phyloP scores from a whole-genome alignment of 352 stramenopile genomes.

The Peronosclerospora sorghi region DNA sequence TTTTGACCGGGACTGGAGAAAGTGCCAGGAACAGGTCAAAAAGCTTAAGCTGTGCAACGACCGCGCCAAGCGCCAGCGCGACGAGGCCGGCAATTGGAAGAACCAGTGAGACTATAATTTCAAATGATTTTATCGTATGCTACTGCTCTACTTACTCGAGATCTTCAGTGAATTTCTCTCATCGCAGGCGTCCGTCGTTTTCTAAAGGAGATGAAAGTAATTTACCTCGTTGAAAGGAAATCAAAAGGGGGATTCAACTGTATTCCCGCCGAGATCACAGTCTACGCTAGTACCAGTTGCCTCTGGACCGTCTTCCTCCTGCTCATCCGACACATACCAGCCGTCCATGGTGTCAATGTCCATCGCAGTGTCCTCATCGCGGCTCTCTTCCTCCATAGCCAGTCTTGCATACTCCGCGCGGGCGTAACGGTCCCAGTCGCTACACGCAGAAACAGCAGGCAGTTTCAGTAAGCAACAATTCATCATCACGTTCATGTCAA shows the following conservation, averaged over 20 bases:
- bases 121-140: too few species aligned
- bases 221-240: slow-evolving; percentile 11
- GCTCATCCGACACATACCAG: slow-evolving; percentile 80
- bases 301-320: slow-evolving; percentile 51
- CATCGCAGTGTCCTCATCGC: slow-evolving; percentile 82
- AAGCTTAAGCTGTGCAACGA: slow-evolving; percentile 74
- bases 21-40: slow-evolving; percentile 76
- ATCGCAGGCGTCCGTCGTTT: slow-evolving; percentile 4
- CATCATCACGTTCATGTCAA: not conserved
- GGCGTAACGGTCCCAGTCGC: slow-evolving; percentile 97
- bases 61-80: slow-evolving; percentile 39
- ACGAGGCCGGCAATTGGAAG: not conserved
- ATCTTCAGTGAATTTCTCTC: too few species aligned
- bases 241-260: slow-evolving; percentile 69
- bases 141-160: not conserved
- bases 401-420: slow-evolving; percentile 94
- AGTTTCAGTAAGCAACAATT: slow-evolving; percentile 5
- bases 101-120: too few species aligned
- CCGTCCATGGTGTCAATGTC: slow-evolving; percentile 85
- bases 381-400: slow-evolving; percentile 94
- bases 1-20: slow-evolving; percentile 77
- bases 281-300: slow-evolving; percentile 4
- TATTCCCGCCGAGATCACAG: slow-evolving; percentile 12
- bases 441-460: slow-evolving; percentile 10
- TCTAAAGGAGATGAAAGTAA: slow-evolving; percentile 14